These are phyloP conservation scores for Gentiana straminea DNA, from an alignment of 257 asterid species.

Conservation along the genomic window DNA sequence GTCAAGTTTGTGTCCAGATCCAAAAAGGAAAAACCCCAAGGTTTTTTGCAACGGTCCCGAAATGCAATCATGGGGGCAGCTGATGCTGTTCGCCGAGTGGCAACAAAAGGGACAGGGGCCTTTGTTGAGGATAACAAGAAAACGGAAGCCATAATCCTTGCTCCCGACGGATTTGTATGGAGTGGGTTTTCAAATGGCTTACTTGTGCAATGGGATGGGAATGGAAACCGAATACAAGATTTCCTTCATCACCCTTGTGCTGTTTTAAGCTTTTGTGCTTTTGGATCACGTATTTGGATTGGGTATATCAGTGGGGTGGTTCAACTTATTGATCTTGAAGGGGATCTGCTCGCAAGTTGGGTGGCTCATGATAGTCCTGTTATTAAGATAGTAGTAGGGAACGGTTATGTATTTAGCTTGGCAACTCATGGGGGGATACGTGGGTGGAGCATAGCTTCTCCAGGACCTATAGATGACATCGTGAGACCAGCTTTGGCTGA, in stretches of 20 bases:
- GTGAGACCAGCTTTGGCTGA: slow-evolving; percentile 42
- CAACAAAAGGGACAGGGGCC: slow-evolving; percentile 68
- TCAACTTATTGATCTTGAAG: slow-evolving; percentile 73
- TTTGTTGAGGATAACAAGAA: slow-evolving; percentile 59
- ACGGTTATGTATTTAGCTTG: slow-evolving; percentile 58
- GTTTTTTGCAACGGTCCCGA: slow-evolving; percentile 82
- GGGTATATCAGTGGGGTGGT: slow-evolving; percentile 81
- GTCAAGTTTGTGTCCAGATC: slow-evolving; percentile 57
- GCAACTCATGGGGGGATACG: slow-evolving; percentile 98
- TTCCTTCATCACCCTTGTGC: slow-evolving; percentile 68
- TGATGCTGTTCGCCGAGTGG: slow-evolving; percentile 92
- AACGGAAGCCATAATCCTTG: slow-evolving; percentile 66
- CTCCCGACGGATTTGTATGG: slow-evolving; percentile 84
- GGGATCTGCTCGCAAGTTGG: slow-evolving; percentile 65
- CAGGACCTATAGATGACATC: slow-evolving; percentile 71
- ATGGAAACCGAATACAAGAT: slow-evolving; percentile 81
- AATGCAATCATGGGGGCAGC: slow-evolving; percentile 95
- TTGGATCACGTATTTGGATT: slow-evolving; percentile 71
- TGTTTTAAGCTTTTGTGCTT: slow-evolving; percentile 56
- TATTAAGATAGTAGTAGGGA: slow-evolving; percentile 49
- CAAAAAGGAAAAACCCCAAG: slow-evolving; percentile 88
- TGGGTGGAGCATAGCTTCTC: slow-evolving; percentile 88
- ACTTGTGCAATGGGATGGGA: slow-evolving; percentile 94
- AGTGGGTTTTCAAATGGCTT: slow-evolving; percentile 76
- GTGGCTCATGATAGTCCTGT: slow-evolving; percentile 78